phyloP scores from a whole-genome alignment of 2,329 filamentous ascomycete species.

The Colletotrichum chrysophilum region DNA sequence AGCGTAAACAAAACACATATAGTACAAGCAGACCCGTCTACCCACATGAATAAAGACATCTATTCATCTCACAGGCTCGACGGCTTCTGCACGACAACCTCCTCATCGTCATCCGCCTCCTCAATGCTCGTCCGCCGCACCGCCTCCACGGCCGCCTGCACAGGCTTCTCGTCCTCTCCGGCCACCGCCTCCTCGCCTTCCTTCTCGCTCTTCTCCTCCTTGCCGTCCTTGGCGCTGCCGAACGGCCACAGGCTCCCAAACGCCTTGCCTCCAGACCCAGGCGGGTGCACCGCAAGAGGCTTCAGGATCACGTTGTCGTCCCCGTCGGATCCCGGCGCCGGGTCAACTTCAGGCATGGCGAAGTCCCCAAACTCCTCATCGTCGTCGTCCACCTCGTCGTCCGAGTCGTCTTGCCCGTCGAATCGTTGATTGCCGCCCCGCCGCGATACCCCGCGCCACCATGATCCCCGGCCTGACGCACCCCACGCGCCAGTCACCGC shows the following conservation, averaged over 20 bases:
- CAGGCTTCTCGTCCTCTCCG: conserved; percentile 45
- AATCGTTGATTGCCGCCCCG: conserved; percentile 35
- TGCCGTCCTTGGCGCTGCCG: conserved; percentile 35
- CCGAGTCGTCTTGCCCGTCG: conserved; percentile 50
- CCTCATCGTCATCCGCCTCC: conserved; percentile 61
- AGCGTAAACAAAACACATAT: conserved; percentile 21
- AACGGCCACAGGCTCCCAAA: conserved; percentile 66
- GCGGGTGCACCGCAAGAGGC: conserved; percentile 59
- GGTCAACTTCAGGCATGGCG: conserved; percentile 63
- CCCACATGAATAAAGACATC: neutral
- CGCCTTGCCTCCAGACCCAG: conserved; percentile 33
- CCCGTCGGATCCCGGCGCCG: conserved; percentile 29
- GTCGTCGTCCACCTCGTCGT: conserved; percentile 56
- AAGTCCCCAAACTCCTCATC: conserved; percentile 75
- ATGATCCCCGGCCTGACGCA: conserved; percentile 42
- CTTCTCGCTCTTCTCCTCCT: conserved; percentile 34
- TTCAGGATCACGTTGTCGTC: conserved; percentile 55
- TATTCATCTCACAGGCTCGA: conserved; percentile 4
- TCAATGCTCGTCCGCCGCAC: conserved; percentile 62
- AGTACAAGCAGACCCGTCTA: conserved; percentile 7
- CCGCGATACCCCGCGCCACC: conserved; percentile 51
- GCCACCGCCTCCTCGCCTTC: conserved; percentile 23
- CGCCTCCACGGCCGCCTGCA: conserved; percentile 56
- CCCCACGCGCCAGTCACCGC: conserved; percentile 32
- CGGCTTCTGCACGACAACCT: conserved; percentile 37